Conservation (phyloP, 2,329 filamentous ascomycete genomes). For the Nemania diffusa region DNA sequence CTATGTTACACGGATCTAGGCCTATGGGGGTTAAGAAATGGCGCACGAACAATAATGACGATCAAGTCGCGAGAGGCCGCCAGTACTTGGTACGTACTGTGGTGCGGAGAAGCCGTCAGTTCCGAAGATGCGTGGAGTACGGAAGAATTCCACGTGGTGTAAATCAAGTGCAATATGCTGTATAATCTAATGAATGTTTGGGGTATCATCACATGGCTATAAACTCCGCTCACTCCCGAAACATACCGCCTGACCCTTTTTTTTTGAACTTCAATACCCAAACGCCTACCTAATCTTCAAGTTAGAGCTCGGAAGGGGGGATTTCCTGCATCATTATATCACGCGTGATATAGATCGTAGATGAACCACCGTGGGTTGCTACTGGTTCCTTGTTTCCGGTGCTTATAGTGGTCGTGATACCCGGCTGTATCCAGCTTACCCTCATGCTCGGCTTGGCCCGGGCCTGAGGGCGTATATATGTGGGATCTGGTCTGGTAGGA, state of each 20-base stretch:
- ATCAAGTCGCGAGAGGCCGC: no score
- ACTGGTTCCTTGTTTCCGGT: conserved; percentile 13
- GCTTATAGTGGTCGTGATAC: conserved; percentile 41
- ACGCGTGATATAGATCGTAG: conserved; percentile 38
- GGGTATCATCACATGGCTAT: conserved; percentile 11
- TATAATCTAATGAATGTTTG: conserved; percentile 8
- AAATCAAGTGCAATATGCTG: not conserved
- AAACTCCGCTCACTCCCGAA: not conserved
- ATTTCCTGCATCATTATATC: conserved; percentile 36
- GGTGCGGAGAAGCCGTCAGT: no score
- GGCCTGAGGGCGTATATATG: not conserved
- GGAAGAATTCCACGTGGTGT: not conserved
- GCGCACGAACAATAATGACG: no score
- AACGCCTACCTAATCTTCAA: not conserved
- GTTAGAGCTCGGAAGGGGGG: not conserved
- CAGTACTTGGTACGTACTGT: no score
- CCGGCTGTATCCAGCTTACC: conserved; percentile 34
- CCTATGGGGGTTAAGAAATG: no score
- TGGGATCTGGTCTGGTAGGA: not conserved
- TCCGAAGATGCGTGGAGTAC: not conserved
- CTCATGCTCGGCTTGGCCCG: conserved; percentile 12
- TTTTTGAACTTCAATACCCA: not conserved
- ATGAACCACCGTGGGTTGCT: conserved; percentile 15
- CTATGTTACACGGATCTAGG: no score
- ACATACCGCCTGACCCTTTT: not conserved